A percentile compares a stretch with the other conserved stretches of the same genome.
Conservation (phyloP, 805 yeast species). For the Wickerhamiella nectarea region DNA sequence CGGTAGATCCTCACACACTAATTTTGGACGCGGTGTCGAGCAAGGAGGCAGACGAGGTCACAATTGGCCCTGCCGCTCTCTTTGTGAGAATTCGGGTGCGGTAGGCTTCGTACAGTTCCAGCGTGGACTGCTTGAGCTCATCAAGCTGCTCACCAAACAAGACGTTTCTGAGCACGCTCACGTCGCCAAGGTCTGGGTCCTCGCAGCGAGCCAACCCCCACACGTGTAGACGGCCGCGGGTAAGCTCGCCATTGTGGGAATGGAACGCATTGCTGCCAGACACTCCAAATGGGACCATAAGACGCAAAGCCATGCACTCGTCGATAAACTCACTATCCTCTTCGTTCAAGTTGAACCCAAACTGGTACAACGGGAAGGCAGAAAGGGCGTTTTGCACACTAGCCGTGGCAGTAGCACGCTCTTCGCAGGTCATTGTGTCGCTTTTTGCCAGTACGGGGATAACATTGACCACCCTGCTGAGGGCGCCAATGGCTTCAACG, state of each 20-base stretch:
- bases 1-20: neutral
- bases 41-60: neutral
- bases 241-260: conserved; percentile 23
- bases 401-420: conserved; percentile 40
- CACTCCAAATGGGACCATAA: conserved; percentile 48
- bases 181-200: conserved; percentile 29
- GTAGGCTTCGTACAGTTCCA: conserved; percentile 37
- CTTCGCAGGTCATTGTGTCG: conserved; percentile 58
- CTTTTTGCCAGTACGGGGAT: conserved; percentile 74
- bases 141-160: conserved; percentile 59
- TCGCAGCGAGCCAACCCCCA: conserved; percentile 51
- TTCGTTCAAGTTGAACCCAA: conserved; percentile 51
- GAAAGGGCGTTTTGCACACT: conserved; percentile 44
- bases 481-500: conserved; percentile 49
- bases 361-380: conserved; percentile 45
- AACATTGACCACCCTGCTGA: conserved; percentile 63
- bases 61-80: conserved; percentile 10
- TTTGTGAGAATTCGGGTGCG: conserved; percentile 50
- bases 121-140: conserved; percentile 55
- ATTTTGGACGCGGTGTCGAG: neutral
- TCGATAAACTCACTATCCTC: conserved; percentile 31
- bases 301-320: conserved; percentile 30
- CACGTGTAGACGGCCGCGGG: conserved; percentile 43
- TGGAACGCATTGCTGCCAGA: conserved; percentile 36
- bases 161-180: conserved; percentile 43